A percentile compares a stretch with the other conserved stretches of the same genome.
Evolutionary conservation across 768 basidiomycete species (phyloP).

Genomic region (Podaxis carcinomalis): DNA sequence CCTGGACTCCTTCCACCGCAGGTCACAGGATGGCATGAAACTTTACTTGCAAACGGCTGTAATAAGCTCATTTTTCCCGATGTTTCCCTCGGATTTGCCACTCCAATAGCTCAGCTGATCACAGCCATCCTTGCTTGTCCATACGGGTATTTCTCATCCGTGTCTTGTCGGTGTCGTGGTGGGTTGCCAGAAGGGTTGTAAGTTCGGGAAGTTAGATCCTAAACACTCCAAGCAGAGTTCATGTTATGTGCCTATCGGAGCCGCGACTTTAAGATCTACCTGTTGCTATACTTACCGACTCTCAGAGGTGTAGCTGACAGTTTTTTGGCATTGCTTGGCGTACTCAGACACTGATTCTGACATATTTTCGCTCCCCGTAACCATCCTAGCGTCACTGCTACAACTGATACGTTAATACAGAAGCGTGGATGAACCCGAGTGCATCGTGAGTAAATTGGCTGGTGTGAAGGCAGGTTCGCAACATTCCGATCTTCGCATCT

Average conservation of each 20-base stretch:
- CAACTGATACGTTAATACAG: not conserved
- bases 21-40: not conserved
- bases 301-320: not conserved
- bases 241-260: no score
- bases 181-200: not conserved
- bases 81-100: not conserved
- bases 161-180: not conserved
- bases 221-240: no score
- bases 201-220: not conserved
- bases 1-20: not conserved
- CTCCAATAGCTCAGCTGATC: not conserved
- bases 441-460: not conserved
- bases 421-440: not conserved
- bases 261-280: no score
- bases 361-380: not conserved
- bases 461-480: not conserved
- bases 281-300: not conserved
- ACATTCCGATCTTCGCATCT: not conserved
- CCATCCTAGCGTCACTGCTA: not conserved
- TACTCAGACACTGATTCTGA: not conserved
- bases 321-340: not conserved
- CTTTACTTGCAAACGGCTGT: not conserved
- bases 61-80: not conserved
- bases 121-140: not conserved
- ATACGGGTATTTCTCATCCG: not conserved